Conservation (phyloP, 2,329 filamentous ascomycete genomes). For the Cladosporium sp. region DNA sequence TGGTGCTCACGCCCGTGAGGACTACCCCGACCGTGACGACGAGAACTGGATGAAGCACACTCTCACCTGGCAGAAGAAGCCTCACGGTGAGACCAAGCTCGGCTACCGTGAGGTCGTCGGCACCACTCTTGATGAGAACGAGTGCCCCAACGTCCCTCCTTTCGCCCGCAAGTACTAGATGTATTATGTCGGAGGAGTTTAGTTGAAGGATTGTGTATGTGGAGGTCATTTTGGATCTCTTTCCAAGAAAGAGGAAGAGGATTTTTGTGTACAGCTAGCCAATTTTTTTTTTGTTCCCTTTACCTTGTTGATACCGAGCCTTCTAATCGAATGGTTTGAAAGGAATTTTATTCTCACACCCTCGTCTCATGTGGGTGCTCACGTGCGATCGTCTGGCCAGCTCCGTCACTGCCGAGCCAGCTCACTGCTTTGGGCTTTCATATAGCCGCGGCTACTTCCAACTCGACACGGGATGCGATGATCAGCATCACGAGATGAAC, state of each 20-base stretch:
- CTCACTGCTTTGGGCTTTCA: too few species aligned
- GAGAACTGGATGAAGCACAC: constrained; percentile 99
- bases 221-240: not conserved
- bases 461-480: not conserved
- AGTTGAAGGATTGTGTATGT: constrained; percentile 5
- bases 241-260: not conserved
- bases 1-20: constrained; percentile 94
- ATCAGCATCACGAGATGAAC: not conserved
- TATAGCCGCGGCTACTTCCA: too few species aligned
- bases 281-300: not conserved
- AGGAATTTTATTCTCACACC: too few species aligned
- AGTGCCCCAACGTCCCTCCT: constrained; percentile 93
- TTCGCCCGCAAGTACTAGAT: constrained; percentile 89
- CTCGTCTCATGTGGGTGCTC: too few species aligned
- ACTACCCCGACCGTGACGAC: constrained; percentile 93
- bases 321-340: too few species aligned
- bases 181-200: not conserved
- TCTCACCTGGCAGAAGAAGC: constrained; percentile 88
- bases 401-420: too few species aligned
- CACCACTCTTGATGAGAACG: constrained; percentile 84
- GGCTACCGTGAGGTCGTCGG: constrained; percentile 79
- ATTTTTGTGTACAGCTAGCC: not conserved
- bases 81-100: constrained; percentile 82
- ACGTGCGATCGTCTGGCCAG: too few species aligned
- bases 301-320: not conserved